Evolutionary conservation across 495 filamentous ascomycete species (phyloP).

Genomic region (Xylaria acuta): DNA sequence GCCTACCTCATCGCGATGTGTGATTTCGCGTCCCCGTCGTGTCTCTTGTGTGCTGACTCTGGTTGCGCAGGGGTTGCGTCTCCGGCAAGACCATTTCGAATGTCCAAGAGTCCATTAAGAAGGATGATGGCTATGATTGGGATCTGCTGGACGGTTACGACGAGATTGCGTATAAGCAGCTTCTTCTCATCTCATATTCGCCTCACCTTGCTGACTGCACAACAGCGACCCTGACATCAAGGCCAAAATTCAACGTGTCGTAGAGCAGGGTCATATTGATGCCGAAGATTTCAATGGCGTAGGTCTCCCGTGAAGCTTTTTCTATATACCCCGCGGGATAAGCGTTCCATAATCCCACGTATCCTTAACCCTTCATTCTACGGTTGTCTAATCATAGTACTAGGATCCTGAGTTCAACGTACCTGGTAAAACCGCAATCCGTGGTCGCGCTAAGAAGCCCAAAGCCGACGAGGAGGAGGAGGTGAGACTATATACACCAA

Average conservation of each 20-base stretch:
- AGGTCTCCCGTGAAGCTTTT: constrained; percentile 41
- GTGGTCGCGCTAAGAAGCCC: constrained; percentile 54
- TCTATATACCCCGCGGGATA: not conserved
- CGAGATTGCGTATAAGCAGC: constrained; percentile 57
- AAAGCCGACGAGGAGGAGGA: constrained; percentile 43
- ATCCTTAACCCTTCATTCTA: not conserved
- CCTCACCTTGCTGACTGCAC: constrained; percentile 16
- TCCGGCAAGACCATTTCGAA: constrained; percentile 68
- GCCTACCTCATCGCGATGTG: not conserved
- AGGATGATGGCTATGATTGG: constrained; percentile 48
- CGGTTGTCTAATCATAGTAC: constrained; percentile 3
- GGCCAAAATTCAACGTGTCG: constrained; percentile 65
- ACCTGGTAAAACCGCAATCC: constrained; percentile 69
- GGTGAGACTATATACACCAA: constrained; percentile 26
- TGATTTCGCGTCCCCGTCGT: not conserved
- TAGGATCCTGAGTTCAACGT: constrained; percentile 73
- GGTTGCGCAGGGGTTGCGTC: constrained; percentile 72
- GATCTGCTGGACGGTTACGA: constrained; percentile 73
- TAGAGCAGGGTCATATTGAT: constrained; percentile 74
- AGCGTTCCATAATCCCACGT: not conserved
- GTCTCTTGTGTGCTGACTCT: constrained; percentile 27
- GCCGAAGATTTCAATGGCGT: constrained; percentile 82
- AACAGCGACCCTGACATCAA: constrained; percentile 56
- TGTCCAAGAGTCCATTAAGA: constrained; percentile 53
- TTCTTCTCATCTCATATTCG: not conserved